Conservation (phyloP, 2,329 filamentous ascomycete species). For the Penicillium sp. region DNA sequence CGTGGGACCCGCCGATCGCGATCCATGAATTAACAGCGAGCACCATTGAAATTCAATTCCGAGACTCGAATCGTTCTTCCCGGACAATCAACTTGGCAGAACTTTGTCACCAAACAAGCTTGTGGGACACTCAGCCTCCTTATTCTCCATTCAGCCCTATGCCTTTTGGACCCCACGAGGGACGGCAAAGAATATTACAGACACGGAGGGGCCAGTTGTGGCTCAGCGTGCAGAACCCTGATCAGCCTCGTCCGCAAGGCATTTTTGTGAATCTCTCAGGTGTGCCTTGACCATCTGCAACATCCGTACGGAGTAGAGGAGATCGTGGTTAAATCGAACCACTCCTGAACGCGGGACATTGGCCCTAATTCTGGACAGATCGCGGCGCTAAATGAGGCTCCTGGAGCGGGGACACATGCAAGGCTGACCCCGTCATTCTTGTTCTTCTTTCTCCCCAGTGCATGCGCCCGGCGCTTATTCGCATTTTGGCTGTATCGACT, state of each 20-base stretch:
- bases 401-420: constrained; percentile 2
- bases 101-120: background rate
- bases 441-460: background rate
- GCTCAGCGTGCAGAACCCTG: constrained; percentile 1
- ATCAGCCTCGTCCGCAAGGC: background rate
- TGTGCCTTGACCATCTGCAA: no score
- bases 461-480: constrained; percentile 1
- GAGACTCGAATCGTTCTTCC: no score
- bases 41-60: no score
- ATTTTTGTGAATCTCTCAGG: background rate
- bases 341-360: no score
- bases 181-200: background rate
- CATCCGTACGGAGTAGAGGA: no score
- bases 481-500: background rate
- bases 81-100: no score
- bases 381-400: constrained; percentile 10
- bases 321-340: no score
- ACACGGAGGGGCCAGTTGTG: constrained; percentile 1
- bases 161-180: constrained; percentile 2
- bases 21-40: no score
- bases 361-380: background rate
- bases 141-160: background rate
- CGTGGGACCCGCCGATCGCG: no score
- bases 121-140: constrained; percentile 1
- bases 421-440: constrained; percentile 7